Evolutionary conservation across 1,284 basidiomycete species (phyloP), one percentile per base, ranked within the genome.

Genomic region (Trametes hirsuta): DNA sequence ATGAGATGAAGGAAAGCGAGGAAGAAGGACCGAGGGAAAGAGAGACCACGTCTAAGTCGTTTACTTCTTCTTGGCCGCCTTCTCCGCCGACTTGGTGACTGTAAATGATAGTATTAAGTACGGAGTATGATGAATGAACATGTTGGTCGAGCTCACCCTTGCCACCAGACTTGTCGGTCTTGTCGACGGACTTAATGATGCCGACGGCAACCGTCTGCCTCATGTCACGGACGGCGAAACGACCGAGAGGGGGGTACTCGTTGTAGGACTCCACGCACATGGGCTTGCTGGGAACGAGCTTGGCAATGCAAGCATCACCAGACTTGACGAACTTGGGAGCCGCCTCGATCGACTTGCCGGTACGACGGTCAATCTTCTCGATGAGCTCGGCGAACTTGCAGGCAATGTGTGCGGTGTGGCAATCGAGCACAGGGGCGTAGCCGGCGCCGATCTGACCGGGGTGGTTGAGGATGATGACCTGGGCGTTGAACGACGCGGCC

Each of bases 391-490:
- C 85, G 83, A 99, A 99, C 84, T 98, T 98, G 93, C 97, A 99
- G 69, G 97, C 97, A 79, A 99, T 99, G 88, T 98, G 97, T 76
- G 97, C 95, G 68, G 97, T 99, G 90, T 99, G 97, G 84, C 97
- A 99, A 85, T 99, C 97, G 71, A 99, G 91, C 64, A 99, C 97
- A 63, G 97, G 97, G 56, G 97, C 94, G 79, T 97, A 97, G 70
- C 95, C 95, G 72, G 94, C 94, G 82, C 94, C 93, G 77, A 99
- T 98, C 82, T 99, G 97, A 85, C 97, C 97, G 65, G 97, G 97
- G 91, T 99, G 97, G 88, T 99, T 99, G 80, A 99, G 93, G 77
- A 99, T 94, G 77, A 99, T 99, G 84, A 99, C 97, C 87, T 99
- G 97, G 69, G 97, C 97, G 80, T 92, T 97, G 94, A 99, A 99